These are phyloP conservation scores for Bryopsis sp. DNA, from an alignment of 139 green algal genomes.

Conservation along the genomic window DNA sequence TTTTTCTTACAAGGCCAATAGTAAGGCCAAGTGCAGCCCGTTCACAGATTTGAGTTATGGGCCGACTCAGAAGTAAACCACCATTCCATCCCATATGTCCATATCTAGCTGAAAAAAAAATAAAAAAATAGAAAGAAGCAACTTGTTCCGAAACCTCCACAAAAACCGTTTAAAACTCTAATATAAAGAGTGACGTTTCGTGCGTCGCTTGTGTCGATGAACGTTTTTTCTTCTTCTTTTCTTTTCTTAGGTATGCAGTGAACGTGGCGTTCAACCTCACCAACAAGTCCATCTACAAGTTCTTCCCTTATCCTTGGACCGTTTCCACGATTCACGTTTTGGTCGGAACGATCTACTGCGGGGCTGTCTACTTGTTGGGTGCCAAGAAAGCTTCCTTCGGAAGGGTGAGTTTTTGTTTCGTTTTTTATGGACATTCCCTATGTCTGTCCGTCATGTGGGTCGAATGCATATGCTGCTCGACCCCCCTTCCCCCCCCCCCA, in stretches of 20 bases:
- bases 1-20: too few relatives aligned
- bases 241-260: constrained; percentile 73
- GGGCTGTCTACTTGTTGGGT: constrained; percentile 62
- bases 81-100: too few relatives aligned
- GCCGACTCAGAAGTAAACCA: too few relatives aligned
- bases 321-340: constrained; percentile 87
- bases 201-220: background rate
- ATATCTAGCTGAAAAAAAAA: too few relatives aligned
- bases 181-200: background rate
- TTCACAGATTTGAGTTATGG: too few relatives aligned
- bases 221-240: background rate
- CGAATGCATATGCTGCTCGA: background rate
- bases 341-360: constrained; percentile 80
- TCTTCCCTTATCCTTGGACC: constrained; percentile 96
- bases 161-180: background rate
- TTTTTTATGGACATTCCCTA: too few relatives aligned
- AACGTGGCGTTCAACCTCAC: constrained; percentile 99
- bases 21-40: too few relatives aligned
- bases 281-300: constrained; percentile 99
- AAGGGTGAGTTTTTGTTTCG: constrained; percentile 41
- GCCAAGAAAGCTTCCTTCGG: constrained; percentile 84
- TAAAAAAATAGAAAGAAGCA: too few relatives aligned
- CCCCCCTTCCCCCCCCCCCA: too few relatives aligned
- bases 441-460: background rate
- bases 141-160: background rate